A percentile compares a stretch with the other conserved stretches of the same genome.
Conservation (phyloP, 2,329 filamentous ascomycete species). For the Scedosporium apiospermum region DNA sequence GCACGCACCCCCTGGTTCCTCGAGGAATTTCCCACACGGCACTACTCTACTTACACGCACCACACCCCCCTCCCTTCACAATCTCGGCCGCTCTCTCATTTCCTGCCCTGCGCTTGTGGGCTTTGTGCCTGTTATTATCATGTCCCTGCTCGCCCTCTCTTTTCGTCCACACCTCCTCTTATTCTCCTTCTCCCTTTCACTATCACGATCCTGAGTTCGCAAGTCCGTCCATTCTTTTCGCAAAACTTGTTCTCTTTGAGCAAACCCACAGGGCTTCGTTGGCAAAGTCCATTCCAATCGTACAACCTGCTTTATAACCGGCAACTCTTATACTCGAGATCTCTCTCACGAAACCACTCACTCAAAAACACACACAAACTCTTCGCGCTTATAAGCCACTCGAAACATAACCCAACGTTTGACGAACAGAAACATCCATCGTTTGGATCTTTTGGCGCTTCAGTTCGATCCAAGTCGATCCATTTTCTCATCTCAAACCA, state of each 20-base stretch:
- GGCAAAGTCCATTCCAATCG: conserved; percentile 39
- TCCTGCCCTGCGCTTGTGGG: background rate
- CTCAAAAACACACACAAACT: conserved; percentile 7
- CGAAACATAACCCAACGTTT: conserved; percentile 4
- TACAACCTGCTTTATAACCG: conserved; percentile 16
- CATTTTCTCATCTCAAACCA: conserved; percentile 9
- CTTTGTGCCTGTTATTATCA: background rate
- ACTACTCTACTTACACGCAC: background rate
- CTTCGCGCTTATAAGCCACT: conserved; percentile 9
- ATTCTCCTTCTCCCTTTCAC: background rate
- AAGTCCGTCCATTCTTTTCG: conserved; percentile 5
- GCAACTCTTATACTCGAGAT: conserved; percentile 8
- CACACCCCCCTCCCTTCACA: background rate
- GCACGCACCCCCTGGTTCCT: background rate
- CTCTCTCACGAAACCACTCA: conserved; percentile 7
- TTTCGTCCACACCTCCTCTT: background rate
- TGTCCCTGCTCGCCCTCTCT: background rate
- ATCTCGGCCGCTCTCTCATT: conserved; percentile 4
- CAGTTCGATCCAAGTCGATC: conserved; percentile 6
- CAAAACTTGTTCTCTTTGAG: background rate
- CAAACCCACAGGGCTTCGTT: conserved; percentile 37
- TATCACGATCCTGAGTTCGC: background rate
- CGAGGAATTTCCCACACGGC: background rate
- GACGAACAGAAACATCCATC: conserved; percentile 3
- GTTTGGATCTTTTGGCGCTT: conserved; percentile 15